Evolutionary conservation across 2,329 filamentous ascomycete genomes (phyloP), one percentile per base, ranked within the genome.

Genomic region (Aspergillus thermomutatus): DNA sequence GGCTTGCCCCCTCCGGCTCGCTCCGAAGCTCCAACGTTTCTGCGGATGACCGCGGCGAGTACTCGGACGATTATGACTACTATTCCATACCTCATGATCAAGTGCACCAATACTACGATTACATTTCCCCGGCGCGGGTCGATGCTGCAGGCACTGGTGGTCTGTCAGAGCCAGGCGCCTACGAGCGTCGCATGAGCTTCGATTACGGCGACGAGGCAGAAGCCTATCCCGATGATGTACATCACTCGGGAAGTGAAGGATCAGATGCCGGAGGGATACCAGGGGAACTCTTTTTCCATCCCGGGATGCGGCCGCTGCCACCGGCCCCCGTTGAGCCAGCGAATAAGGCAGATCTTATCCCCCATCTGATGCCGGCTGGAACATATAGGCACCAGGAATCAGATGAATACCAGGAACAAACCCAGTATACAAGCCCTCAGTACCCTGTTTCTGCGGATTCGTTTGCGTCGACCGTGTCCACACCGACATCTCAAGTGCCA

Each of bases 101-200:
- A 14, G 78, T 83, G 2, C 82, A 85, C 65, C 82, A 84, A 3
- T 87, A 87, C 26, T 79, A 77, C 43, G 69, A 81, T 9, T 80
- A 84, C 62, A 77, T 76, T 54, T 79, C 72, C 14, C 82, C 86
- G 54, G 91, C 89, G 5, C 84, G 89, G 53, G 88, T 96, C 51
- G 93, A 97, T 72, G 92, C 91, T 49, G 89, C 86, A 50, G 92
- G 90, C 7, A 97, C 92, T n/a, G 94, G 93, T 43, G 94, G 94
- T 1, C 76, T 97, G 27, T 87, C 92, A 60, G 84, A 90, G 56
- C 92, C 92, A 2, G 85, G 81, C 50, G 81, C 80, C 6, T 83
- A 77, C 59, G 73, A 72, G 46, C 78, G 92, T 62, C 85, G 91
- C 58, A 80, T 92, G 66, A 97, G 92, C 74, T 97, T 94, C 66